A percentile compares a stretch with the other conserved stretches of the same genome.
Evolutionary conservation across 805 yeast species (phyloP).

Genomic region (Torulaspora delbrueckii): DNA sequence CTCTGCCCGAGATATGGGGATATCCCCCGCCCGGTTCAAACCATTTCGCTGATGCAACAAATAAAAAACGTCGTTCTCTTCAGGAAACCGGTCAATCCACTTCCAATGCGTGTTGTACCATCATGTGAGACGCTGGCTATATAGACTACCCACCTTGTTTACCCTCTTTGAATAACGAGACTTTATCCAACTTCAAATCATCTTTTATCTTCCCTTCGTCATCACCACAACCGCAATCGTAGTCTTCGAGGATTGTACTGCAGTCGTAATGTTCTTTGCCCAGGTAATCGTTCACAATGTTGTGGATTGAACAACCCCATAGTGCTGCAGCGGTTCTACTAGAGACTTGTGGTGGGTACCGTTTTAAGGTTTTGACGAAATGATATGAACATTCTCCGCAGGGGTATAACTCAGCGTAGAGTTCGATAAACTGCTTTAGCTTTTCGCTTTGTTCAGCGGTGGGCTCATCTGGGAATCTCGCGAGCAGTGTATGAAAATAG

Average conservation of each 20-base stretch:
- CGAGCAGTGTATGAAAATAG: conserved; percentile 83
- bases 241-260: conserved; percentile 75
- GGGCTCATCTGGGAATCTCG: conserved; percentile 88
- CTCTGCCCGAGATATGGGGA: conserved; percentile 41
- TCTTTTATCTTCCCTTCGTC: conserved; percentile 43
- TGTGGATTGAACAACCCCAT: conserved; percentile 96
- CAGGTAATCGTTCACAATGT: conserved; percentile 71
- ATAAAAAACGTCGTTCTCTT: conserved; percentile 5
- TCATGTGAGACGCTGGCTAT: conserved; percentile 26
- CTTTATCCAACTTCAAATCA: conserved; percentile 12
- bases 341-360: conserved; percentile 80
- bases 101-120: conserved; percentile 33
- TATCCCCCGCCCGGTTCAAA: conserved; percentile 37
- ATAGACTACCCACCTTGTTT: conserved; percentile 40
- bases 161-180: conserved; percentile 45
- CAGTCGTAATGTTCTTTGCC: conserved; percentile 78
- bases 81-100: neutral
- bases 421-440: conserved; percentile 54
- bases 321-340: conserved; percentile 76
- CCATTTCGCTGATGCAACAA: conserved; percentile 30
- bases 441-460: conserved; percentile 56
- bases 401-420: conserved; percentile 90
- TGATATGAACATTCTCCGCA: conserved; percentile 97
- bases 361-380: conserved; percentile 60
- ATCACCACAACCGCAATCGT: conserved; percentile 95